These are phyloP conservation scores for Delphinella strobiligena DNA, from an alignment of 2,329 filamentous ascomycete species.

Conservation along the genomic window DNA sequence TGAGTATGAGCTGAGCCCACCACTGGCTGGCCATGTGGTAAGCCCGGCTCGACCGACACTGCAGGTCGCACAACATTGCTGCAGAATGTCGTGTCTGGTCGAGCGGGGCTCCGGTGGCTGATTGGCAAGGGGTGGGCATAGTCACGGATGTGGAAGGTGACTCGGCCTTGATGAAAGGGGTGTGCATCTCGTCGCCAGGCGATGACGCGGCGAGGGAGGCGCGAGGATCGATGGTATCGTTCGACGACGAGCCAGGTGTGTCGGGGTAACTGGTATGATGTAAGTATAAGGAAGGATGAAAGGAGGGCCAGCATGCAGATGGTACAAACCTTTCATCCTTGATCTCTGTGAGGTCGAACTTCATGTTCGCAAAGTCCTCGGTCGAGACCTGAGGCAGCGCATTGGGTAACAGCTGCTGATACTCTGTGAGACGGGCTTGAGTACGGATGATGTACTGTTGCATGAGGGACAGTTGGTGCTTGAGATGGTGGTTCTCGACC, in stretches of 20 bases:
- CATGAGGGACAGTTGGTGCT: slow-evolving; percentile 6
- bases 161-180: slow-evolving; percentile 14
- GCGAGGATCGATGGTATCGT: slow-evolving; percentile 12
- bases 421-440: slow-evolving; percentile 11
- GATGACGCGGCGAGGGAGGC: slow-evolving; percentile 10
- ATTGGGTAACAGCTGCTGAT: slow-evolving; percentile 10
- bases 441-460: slow-evolving; percentile 7
- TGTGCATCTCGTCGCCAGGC: slow-evolving; percentile 12
- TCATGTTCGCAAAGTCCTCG: slow-evolving; percentile 9
- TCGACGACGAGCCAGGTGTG: slow-evolving; percentile 8
- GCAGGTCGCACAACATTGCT: slow-evolving; percentile 99
- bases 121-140: slow-evolving; percentile 3
- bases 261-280: slow-evolving; percentile 6
- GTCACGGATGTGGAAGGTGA: slow-evolving; percentile 7
- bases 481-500: slow-evolving; percentile 18
- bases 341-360: slow-evolving; percentile 1
- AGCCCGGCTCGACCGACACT: slow-evolving; percentile 70
- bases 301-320: neutral
- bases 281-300: no score
- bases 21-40: slow-evolving; percentile 9
- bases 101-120: slow-evolving; percentile 36
- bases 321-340: slow-evolving; percentile 11
- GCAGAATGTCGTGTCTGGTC: slow-evolving; percentile 99
- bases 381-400: slow-evolving; percentile 8
- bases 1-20: slow-evolving; percentile 15